Conservation (phyloP, 148 eudicot species). For the Heliamphora exappendiculata region DNA sequence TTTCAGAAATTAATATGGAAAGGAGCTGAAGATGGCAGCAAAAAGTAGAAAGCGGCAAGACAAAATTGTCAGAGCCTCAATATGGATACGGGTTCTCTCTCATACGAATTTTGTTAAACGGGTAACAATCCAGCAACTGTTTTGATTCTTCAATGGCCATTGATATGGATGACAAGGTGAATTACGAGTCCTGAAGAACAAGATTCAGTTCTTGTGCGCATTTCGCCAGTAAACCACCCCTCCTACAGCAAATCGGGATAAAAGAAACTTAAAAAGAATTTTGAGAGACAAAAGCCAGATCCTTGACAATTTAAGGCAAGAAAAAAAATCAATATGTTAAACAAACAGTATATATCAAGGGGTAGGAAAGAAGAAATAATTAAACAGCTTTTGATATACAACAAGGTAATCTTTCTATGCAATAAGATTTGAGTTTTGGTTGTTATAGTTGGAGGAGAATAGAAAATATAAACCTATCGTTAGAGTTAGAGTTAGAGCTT, state of each 20-base stretch:
- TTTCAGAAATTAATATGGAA: not conserved
- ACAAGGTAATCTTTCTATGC: no score
- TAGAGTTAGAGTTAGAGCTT: no score
- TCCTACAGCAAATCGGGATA: constrained; percentile 35
- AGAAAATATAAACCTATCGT: no score
- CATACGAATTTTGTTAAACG: constrained; percentile 2
- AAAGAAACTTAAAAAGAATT: not conserved
- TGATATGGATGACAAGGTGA: not conserved
- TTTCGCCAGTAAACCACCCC: constrained; percentile 58
- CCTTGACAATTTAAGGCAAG: not conserved
- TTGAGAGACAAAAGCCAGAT: not conserved
- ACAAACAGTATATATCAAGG: not conserved
- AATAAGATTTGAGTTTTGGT: no score
- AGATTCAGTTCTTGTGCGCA: constrained; percentile 60
- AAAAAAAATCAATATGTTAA: not conserved
- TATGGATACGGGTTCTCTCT: constrained; percentile 12
- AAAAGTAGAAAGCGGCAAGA: constrained; percentile 11
- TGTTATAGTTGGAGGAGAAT: no score
- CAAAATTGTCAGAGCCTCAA: constrained; percentile 21
- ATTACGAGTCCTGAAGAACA: constrained; percentile 50
- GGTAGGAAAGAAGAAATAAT: not conserved
- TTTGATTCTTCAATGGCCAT: not conserved
- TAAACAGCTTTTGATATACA: not conserved
- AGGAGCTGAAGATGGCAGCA: constrained; percentile 2
- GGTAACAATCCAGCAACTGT: not conserved